Evolutionary conservation across 2,329 filamentous ascomycete genomes (phyloP).

Genomic region (Penicillium expansum): DNA sequence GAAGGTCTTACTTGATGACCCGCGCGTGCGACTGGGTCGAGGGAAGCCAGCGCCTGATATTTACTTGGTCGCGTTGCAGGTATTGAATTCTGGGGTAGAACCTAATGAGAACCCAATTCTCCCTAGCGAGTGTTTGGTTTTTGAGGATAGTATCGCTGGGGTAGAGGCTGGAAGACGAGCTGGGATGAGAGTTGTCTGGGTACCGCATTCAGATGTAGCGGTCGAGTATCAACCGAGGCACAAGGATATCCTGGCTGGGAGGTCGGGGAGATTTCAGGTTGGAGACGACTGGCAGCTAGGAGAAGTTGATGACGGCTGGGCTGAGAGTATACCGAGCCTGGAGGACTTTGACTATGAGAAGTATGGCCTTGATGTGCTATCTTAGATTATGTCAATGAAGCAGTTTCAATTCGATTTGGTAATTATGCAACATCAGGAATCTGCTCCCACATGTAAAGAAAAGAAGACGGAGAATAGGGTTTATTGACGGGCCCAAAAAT

Average conservation of each 20-base stretch:
- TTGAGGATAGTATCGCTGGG: constrained; percentile 35
- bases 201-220: constrained; percentile 33
- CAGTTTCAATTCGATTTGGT: background rate
- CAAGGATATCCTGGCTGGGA: constrained; percentile 22
- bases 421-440: background rate
- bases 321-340: constrained; percentile 35
- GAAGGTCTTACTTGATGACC: constrained; percentile 21
- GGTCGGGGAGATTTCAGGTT: constrained; percentile 24
- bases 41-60: constrained; percentile 31
- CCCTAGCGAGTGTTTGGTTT: constrained; percentile 34
- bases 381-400: background rate
- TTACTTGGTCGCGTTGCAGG: constrained; percentile 25
- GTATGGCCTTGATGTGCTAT: constrained; percentile 31
- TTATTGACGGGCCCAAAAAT: constrained; percentile 11
- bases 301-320: constrained; percentile 41
- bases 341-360: constrained; percentile 41
- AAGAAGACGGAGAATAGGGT: background rate
- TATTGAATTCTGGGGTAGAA: constrained; percentile 13
- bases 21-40: constrained; percentile 20
- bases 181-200: constrained; percentile 38
- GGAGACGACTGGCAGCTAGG: constrained; percentile 37
- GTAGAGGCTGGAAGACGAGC: constrained; percentile 34
- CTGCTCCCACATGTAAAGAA: background rate
- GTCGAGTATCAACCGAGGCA: constrained; percentile 34
- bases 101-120: constrained; percentile 12